Evolutionary conservation across 768 basidiomycete genomes (phyloP).

Genomic region (Kwoniella sp.): DNA sequence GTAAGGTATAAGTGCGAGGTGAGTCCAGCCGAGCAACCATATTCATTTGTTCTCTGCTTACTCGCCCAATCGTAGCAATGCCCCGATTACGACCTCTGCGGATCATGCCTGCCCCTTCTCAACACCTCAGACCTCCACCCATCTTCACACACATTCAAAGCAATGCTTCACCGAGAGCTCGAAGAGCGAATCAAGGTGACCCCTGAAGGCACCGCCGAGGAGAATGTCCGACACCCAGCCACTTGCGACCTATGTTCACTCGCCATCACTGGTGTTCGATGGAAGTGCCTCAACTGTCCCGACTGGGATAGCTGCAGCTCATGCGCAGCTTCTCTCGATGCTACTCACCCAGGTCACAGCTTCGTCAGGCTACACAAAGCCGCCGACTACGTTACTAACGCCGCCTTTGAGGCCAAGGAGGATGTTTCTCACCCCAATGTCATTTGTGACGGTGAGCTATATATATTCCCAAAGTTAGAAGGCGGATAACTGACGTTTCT

Average conservation of each 20-base stretch:
- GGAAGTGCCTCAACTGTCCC: conserved; percentile 54
- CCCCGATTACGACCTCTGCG: conserved; percentile 54
- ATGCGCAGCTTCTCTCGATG: conserved; percentile 35
- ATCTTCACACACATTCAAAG: conserved; percentile 47
- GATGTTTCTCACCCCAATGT: conserved; percentile 38
- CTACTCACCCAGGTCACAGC: conserved; percentile 46
- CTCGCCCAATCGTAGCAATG: conserved; percentile 19
- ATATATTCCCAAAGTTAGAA: neutral
- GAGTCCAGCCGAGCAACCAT: conserved; percentile 1
- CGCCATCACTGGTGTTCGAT: conserved; percentile 48
- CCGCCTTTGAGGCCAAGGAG: conserved; percentile 9
- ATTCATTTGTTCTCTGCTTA: neutral
- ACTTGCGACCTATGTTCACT: conserved; percentile 46
- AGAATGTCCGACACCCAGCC: conserved; percentile 36
- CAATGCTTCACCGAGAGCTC: conserved; percentile 49
- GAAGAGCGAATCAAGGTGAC: conserved; percentile 42
- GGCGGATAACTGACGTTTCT: conserved; percentile 4
- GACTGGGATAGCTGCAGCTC: conserved; percentile 53
- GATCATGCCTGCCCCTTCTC: conserved; percentile 48
- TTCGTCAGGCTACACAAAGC: conserved; percentile 49
- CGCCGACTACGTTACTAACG: conserved; percentile 34
- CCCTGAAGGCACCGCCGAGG: conserved; percentile 12
- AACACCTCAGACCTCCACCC: conserved; percentile 46
- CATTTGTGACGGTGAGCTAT: conserved; percentile 45
- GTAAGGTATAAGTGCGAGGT: conserved; percentile 55